These are phyloP conservation scores for Cutaneotrichosporon cavernicola DNA, from an alignment of 1,284 basidiomycete genomes.

Conservation along the genomic window DNA sequence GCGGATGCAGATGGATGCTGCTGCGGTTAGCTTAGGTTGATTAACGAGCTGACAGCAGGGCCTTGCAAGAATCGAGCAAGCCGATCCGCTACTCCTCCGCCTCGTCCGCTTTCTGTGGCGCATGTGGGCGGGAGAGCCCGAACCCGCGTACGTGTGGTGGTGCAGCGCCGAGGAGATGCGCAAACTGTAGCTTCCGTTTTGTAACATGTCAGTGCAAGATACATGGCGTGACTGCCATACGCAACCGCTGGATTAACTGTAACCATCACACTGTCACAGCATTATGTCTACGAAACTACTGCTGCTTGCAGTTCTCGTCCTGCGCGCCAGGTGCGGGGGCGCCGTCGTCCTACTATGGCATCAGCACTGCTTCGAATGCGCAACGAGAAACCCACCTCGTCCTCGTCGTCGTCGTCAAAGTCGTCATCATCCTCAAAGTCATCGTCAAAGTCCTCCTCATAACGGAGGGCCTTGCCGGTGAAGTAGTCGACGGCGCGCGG, in stretches of 20 bases:
- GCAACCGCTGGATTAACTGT: neutral
- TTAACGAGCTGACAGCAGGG: neutral
- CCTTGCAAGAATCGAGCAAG: neutral
- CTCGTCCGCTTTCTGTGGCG: neutral
- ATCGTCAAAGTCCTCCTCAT: constrained; percentile 74
- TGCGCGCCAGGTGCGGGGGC: constrained; percentile 26
- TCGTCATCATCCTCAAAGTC: constrained; percentile 64
- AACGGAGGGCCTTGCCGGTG: constrained; percentile 92
- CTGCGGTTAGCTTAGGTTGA: neutral
- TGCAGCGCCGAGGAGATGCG: neutral
- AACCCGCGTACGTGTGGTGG: neutral
- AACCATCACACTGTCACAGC: constrained; percentile 7
- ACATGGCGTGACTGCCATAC: neutral
- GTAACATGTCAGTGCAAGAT: neutral
- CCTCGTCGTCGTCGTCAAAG: constrained; percentile 57
- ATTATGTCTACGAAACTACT: constrained; percentile 30
- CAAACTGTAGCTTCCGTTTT: neutral
- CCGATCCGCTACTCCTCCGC: neutral
- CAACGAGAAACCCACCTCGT: constrained; percentile 30
- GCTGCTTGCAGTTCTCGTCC: constrained; percentile 50
- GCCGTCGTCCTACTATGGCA: constrained; percentile 31
- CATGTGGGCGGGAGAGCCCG: neutral
- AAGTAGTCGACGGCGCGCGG: constrained; percentile 94
- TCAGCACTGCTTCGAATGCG: neutral
- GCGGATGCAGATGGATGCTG: neutral